Evolutionary conservation across 2,329 filamentous ascomycete species (phyloP).

Genomic region (Sclerotinia sclerotiorum): DNA sequence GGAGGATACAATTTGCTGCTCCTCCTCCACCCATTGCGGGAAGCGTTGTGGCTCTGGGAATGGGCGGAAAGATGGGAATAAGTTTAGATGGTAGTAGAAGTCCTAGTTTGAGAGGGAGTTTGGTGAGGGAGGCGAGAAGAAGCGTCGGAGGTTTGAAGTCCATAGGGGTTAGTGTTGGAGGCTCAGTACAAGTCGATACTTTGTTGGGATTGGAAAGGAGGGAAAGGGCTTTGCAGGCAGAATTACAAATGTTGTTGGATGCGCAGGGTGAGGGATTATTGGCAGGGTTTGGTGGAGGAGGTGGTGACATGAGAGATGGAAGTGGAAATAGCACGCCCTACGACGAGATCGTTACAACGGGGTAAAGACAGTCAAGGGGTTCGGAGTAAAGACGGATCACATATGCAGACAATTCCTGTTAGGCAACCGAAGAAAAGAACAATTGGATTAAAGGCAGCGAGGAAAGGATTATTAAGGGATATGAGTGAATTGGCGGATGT

Average conservation of each 20-base stretch:
- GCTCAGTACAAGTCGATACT: slow-evolving; percentile 30
- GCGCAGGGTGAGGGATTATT: slow-evolving; percentile 53
- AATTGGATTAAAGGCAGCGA: slow-evolving; percentile 59
- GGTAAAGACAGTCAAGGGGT: slow-evolving; percentile 27
- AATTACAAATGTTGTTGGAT: slow-evolving; percentile 59
- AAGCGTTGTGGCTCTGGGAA: slow-evolving; percentile 25
- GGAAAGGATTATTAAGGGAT: slow-evolving; percentile 62
- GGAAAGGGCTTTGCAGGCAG: slow-evolving; percentile 54
- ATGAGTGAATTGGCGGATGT: slow-evolving; percentile 65
- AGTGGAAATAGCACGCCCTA: slow-evolving; percentile 39
- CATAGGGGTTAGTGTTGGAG: neutral
- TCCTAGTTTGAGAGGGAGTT: neutral
- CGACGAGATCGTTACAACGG: slow-evolving; percentile 26
- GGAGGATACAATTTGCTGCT: slow-evolving; percentile 37
- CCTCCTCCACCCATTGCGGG: slow-evolving; percentile 38
- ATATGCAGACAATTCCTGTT: slow-evolving; percentile 54
- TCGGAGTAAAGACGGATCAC: slow-evolving; percentile 30
- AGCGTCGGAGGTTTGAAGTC: neutral
- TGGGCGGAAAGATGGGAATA: neutral
- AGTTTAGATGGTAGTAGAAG: slow-evolving; percentile 11
- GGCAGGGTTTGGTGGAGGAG: slow-evolving; percentile 35
- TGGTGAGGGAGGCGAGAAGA: slow-evolving; percentile 4
- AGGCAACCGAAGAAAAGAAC: slow-evolving; percentile 55
- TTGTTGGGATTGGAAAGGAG: slow-evolving; percentile 47
- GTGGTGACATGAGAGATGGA: slow-evolving; percentile 39